Conservation (phyloP, 139 green algal genomes). For the Nannochloris sp. region DNA sequence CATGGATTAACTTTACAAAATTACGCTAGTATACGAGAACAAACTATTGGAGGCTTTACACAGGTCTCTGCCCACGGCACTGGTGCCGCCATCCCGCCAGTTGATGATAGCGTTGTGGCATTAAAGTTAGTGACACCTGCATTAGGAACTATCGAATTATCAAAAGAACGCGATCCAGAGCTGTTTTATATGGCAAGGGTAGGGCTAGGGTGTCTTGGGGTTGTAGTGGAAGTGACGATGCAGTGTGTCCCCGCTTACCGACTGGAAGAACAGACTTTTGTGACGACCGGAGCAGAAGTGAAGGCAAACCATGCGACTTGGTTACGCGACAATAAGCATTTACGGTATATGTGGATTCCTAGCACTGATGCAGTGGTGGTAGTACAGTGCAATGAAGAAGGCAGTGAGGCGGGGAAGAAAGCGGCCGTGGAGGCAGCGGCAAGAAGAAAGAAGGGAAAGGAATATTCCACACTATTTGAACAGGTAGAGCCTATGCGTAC, state of each 20-base stretch:
- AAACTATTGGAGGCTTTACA: constrained; percentile 89
- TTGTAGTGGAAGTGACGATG: constrained; percentile 83
- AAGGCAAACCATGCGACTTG: constrained; percentile 57
- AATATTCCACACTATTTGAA: too few species aligned
- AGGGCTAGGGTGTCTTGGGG: constrained; percentile 79
- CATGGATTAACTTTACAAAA: constrained; percentile 92
- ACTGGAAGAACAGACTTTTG: constrained; percentile 77
- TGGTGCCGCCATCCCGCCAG: constrained; percentile 79
- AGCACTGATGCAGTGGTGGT: constrained; percentile 85
- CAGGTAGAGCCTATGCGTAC: too few species aligned
- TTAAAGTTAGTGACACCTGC: constrained; percentile 87
- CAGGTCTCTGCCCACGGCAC: constrained; percentile 92
- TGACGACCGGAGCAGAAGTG: constrained; percentile 45
- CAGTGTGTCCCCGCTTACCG: constrained; percentile 53
- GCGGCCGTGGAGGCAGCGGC: too few species aligned
- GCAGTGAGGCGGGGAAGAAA: neutral
- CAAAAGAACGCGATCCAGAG: constrained; percentile 40
- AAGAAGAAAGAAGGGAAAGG: too few species aligned
- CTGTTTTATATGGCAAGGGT: constrained; percentile 75
- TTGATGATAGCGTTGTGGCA: constrained; percentile 84
- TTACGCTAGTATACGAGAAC: constrained; percentile 91
- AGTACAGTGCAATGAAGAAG: constrained; percentile 27
- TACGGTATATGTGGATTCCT: constrained; percentile 97
- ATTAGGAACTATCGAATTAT: constrained; percentile 58
- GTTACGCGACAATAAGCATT: constrained; percentile 71